Evolutionary conservation across 345 rosid genomes (phyloP).

Genomic region (thale cress (Arabidopsis thaliana)): DNA sequence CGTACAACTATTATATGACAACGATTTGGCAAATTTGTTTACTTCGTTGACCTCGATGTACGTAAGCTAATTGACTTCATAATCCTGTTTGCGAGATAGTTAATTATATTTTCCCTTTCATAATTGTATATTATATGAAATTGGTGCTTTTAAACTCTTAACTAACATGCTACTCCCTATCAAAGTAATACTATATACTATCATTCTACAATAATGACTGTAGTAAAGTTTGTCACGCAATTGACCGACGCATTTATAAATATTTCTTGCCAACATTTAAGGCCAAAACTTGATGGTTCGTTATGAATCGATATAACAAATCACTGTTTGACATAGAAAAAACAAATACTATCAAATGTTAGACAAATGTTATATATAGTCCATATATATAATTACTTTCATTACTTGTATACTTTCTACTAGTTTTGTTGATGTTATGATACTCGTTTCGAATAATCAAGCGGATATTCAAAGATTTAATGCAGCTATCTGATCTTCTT

Average conservation of each 20-base stretch:
- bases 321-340: too few species aligned
- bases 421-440: background rate
- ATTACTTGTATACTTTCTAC: background rate
- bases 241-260: conserved; percentile 2
- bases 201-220: background rate
- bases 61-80: background rate
- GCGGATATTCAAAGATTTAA: background rate
- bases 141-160: background rate
- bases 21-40: background rate
- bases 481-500: background rate
- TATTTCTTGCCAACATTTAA: background rate
- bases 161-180: background rate
- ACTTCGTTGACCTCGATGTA: conserved; percentile 16
- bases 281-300: background rate
- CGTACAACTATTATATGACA: conserved; percentile 1
- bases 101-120: background rate
- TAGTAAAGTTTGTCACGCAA: background rate
- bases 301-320: background rate
- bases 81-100: background rate
- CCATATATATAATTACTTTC: too few species aligned
- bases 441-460: background rate
- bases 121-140: background rate
- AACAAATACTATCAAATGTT: too few species aligned
- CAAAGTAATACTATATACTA: background rate
- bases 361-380: too few species aligned